phyloP scores from a whole-genome alignment of 2,329 filamentous ascomycete species.

The Thelonectria blattea region DNA sequence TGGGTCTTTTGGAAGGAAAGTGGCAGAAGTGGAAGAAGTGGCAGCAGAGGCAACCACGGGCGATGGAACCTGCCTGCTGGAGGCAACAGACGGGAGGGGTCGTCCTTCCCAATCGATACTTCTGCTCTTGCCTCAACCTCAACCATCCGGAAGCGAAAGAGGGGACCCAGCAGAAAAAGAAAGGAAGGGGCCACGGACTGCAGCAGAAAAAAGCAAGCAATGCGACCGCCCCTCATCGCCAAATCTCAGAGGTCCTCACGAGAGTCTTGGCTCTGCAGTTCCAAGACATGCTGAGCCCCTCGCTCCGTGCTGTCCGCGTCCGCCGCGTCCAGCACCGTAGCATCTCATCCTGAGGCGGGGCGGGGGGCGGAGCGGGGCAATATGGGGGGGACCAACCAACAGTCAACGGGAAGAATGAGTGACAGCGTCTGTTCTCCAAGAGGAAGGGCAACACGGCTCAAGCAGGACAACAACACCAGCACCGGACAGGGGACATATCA shows the following conservation, averaged over 20 bases:
- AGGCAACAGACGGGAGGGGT: not conserved
- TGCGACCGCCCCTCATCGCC: not conserved
- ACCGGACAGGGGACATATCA: constrained; percentile 1
- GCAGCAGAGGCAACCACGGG: not conserved
- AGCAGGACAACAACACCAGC: not conserved
- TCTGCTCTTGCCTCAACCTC: not conserved
- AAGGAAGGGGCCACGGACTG: not conserved
- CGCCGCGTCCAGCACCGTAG: not conserved
- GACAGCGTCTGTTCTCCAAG: constrained; percentile 1
- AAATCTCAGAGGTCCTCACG: not conserved
- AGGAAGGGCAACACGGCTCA: not conserved
- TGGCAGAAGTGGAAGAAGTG: not conserved
- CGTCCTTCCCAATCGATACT: not conserved
- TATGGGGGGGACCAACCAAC: constrained; percentile 7
- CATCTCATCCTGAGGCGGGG: constrained; percentile 21
- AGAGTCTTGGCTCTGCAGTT: not conserved
- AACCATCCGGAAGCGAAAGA: constrained; percentile 9
- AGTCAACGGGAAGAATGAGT: not conserved
- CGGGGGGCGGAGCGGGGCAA: constrained; percentile 30
- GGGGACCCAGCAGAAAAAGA: not conserved
- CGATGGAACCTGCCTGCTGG: too few species aligned
- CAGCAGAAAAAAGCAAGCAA: constrained; percentile 13
- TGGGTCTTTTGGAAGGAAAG: not conserved
- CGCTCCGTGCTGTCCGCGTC: constrained; percentile 10
- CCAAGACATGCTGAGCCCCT: constrained; percentile 13